Evolutionary conservation across 139 green algal species (phyloP).

Genomic region (Picochlorum sp.): DNA sequence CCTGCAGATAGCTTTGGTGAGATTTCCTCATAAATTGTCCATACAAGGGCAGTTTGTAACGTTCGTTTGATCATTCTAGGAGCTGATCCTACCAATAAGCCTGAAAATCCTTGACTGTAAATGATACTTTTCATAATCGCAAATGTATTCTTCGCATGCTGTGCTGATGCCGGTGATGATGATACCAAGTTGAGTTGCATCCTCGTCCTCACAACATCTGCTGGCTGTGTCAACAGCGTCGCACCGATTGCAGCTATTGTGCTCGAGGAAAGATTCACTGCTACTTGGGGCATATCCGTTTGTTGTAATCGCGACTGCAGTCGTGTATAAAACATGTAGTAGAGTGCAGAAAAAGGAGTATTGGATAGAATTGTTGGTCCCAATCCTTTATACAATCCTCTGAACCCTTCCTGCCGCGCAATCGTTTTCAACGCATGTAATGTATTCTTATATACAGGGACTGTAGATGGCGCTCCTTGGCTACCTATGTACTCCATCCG

Average conservation of each 20-base stretch:
- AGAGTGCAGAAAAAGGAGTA: conserved; percentile 86
- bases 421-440: conserved; percentile 54
- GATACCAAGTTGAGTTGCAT: conserved; percentile 56
- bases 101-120: conserved; percentile 9
- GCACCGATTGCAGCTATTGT: conserved; percentile 58
- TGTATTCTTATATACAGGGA: conserved; percentile 46
- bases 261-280: conserved; percentile 62
- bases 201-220: conserved; percentile 71
- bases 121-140: conserved; percentile 12
- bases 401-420: conserved; percentile 37
- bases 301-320: conserved; percentile 27
- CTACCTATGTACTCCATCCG: conserved; percentile 77
- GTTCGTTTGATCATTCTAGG: conserved; percentile 72
- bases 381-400: conserved; percentile 61
- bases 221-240: conserved; percentile 78
- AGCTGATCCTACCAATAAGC: conserved; percentile 35
- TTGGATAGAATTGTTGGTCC: conserved; percentile 76
- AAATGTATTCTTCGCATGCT: neutral
- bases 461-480: neutral
- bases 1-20: conserved; percentile 28
- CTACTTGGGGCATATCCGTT: conserved; percentile 10
- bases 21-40: conserved; percentile 83
- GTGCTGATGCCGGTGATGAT: neutral
- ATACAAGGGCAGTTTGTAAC: conserved; percentile 80
- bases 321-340: conserved; percentile 88